A percentile compares a stretch with the other conserved stretches of the same genome.
phyloP scores from a whole-genome alignment of 2,329 filamentous ascomycete species.

The Fusarium camptoceras region DNA sequence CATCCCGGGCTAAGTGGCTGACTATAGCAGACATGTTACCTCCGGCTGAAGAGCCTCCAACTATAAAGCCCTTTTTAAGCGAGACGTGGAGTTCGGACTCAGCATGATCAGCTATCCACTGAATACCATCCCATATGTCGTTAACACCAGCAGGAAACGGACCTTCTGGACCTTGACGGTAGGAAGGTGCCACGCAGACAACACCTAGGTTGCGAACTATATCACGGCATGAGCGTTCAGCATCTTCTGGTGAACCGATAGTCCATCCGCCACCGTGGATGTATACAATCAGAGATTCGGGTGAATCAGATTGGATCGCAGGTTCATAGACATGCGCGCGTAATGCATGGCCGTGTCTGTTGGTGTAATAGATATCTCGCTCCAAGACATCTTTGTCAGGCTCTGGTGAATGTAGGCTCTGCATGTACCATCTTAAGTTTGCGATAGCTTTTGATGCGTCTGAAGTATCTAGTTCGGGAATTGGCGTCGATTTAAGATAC shows the following conservation, averaged over 20 bases:
- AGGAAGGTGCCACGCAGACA: neutral
- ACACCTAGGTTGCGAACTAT: neutral
- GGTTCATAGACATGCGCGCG: neutral
- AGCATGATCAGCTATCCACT: neutral
- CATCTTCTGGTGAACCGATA: constrained; percentile 1
- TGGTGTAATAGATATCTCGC: neutral
- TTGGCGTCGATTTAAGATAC: neutral
- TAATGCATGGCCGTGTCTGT: neutral
- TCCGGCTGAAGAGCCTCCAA: constrained; percentile 5
- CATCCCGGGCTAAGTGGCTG: constrained; percentile 1
- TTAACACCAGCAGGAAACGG: constrained; percentile 1
- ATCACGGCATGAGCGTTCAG: neutral
- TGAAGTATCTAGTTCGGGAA: constrained; percentile 4
- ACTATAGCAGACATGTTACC: neutral
- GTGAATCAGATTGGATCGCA: accelerated
- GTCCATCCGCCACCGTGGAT: constrained; percentile 9
- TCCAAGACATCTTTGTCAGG: neutral
- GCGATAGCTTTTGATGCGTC: neutral
- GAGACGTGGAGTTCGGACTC: neutral
- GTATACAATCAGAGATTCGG: neutral
- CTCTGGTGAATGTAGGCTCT: neutral
- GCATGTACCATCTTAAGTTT: constrained; percentile 11
- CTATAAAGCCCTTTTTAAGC: neutral
- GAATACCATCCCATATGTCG: neutral
- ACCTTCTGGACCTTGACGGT: neutral